These are phyloP conservation scores for Thermochaetoides thermophila DNA, from an alignment of 495 filamentous ascomycete genomes.

Conservation along the genomic window DNA sequence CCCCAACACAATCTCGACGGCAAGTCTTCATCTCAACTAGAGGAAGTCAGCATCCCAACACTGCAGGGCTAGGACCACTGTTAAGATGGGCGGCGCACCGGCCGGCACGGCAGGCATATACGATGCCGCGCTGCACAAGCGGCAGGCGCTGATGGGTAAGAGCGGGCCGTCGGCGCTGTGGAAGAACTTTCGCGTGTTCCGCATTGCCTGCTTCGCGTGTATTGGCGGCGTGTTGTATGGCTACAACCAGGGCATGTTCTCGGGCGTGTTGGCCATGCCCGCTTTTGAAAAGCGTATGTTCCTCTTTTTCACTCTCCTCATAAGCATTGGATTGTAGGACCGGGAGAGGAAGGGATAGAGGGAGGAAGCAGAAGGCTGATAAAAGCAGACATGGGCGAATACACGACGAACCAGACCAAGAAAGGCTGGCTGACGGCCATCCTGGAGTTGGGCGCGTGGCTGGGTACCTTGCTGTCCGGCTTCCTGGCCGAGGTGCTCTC, in stretches of 20 bases:
- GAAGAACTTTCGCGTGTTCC: slow-evolving; percentile 56
- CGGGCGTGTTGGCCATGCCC: slow-evolving; percentile 51
- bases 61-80: too few species aligned
- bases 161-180: slow-evolving; percentile 50
- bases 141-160: slow-evolving; percentile 46
- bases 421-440: slow-evolving; percentile 74
- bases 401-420: slow-evolving; percentile 41
- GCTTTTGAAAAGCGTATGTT: slow-evolving; percentile 34
- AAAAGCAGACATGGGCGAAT: slow-evolving; percentile 44
- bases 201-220: slow-evolving; percentile 61
- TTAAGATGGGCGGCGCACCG: slow-evolving; percentile 24
- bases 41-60: too few species aligned
- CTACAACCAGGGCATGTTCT: slow-evolving; percentile 75
- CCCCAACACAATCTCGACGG: too few species aligned
- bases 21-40: too few species aligned
- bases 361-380: slow-evolving; percentile 15
- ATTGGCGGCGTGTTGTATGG: slow-evolving; percentile 54
- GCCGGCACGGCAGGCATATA: slow-evolving; percentile 30
- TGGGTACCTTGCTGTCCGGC: slow-evolving; percentile 60
- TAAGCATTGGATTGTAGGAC: too few species aligned
- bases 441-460: slow-evolving; percentile 69
- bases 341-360: background rate
- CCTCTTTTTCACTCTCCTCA: background rate
- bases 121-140: slow-evolving; percentile 49
- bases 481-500: slow-evolving; percentile 62